Percentiles rank a stretch among this genome's conserved stretches.
phyloP scores from a whole-genome alignment of 768 basidiomycete species.

The Filobasidium wieringae region DNA sequence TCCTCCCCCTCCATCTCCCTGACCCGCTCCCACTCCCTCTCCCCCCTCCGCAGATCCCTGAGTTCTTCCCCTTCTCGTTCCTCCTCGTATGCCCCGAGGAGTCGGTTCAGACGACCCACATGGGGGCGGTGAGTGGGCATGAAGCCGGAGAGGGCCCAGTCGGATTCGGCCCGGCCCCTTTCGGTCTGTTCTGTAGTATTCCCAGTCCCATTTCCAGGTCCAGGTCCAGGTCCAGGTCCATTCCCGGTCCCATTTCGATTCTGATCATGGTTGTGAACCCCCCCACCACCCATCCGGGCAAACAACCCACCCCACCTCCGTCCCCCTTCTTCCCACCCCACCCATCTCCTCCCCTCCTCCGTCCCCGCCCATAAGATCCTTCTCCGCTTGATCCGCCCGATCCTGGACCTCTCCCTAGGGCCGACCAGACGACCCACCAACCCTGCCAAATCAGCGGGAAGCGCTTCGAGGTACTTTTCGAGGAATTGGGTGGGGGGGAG shows the following conservation, averaged over 20 bases:
- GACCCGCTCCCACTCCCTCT: constrained; percentile 50
- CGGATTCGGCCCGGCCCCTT: not conserved
- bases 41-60: constrained; percentile 39
- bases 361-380: constrained; percentile 22
- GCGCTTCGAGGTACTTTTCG: constrained; percentile 12
- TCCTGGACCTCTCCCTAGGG: constrained; percentile 22
- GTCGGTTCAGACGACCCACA: constrained; percentile 19
- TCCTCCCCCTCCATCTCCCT: constrained; percentile 70
- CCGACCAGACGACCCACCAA: constrained; percentile 18
- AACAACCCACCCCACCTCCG: constrained; percentile 31
- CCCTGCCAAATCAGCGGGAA: constrained; percentile 21
- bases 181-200: not conserved
- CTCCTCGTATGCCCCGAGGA: constrained; percentile 42
- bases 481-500: constrained; percentile 25
- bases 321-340: constrained; percentile 8
- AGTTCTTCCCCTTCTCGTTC: constrained; percentile 41
- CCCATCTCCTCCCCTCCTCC: not conserved
- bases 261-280: not conserved
- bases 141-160: constrained; percentile 6
- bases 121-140: not conserved
- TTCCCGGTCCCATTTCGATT: not conserved
- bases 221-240: not conserved
- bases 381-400: constrained; percentile 29
- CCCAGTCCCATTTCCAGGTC: not conserved
- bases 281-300: constrained; percentile 31